phyloP scores from a whole-genome alignment of 2,329 filamentous ascomycete species.

The Xylaria hypoxylon region DNA sequence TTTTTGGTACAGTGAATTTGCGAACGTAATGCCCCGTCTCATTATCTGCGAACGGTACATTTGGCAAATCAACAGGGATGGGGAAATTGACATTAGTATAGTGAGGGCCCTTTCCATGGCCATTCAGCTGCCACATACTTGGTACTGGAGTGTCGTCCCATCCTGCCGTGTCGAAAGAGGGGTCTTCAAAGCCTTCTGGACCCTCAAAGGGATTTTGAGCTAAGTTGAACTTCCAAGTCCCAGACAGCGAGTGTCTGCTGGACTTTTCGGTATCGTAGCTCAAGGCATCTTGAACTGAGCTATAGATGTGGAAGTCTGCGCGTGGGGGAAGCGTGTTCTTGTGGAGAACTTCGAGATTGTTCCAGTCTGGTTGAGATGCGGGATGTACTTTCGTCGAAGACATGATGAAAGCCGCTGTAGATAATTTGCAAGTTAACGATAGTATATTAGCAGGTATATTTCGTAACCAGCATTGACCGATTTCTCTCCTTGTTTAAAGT shows the following conservation, averaged over 20 bases:
- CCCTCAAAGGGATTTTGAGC: conserved; percentile 55
- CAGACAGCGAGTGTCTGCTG: conserved; percentile 57
- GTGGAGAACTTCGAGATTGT: conserved; percentile 68
- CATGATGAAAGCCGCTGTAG: conserved; percentile 23
- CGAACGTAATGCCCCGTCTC: conserved; percentile 65
- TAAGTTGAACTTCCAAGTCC: conserved; percentile 61
- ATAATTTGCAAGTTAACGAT: background rate
- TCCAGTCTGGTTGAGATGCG: conserved; percentile 64
- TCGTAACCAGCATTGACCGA: background rate
- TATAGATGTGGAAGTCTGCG: conserved; percentile 66
- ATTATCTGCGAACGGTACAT: conserved; percentile 66
- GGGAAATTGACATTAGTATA: conserved; percentile 76
- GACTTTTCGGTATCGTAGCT: conserved; percentile 53
- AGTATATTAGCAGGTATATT: background rate
- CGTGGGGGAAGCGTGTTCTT: conserved; percentile 67
- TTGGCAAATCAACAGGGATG: conserved; percentile 71
- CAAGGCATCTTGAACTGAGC: conserved; percentile 61
- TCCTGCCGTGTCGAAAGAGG: conserved; percentile 44
- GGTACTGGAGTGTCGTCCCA: conserved; percentile 71
- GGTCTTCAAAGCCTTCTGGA: conserved; percentile 50
- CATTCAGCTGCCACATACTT: conserved; percentile 78
- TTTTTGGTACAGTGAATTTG: conserved; percentile 60
- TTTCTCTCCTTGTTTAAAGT: too few species aligned
- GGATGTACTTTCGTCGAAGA: conserved; percentile 30
- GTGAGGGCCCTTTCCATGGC: conserved; percentile 71